A percentile compares a stretch with the other conserved stretches of the same genome.
These are phyloP conservation scores for Pichia sp. DNA, from an alignment of 1,139 yeast genomes.

Conservation along the genomic window DNA sequence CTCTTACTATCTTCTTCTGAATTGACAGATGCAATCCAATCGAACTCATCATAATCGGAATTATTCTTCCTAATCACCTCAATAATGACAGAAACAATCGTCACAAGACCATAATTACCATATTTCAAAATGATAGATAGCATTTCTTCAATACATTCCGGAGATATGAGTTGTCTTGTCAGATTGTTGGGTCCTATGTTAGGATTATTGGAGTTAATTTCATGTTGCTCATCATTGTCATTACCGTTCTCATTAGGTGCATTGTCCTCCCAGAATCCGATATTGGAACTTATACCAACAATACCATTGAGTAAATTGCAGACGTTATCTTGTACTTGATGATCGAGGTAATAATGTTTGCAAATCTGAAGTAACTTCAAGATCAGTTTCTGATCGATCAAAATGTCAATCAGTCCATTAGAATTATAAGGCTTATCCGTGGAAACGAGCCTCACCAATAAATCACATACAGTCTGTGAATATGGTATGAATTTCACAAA, in stretches of 20 bases:
- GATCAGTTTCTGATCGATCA: constrained; percentile 57
- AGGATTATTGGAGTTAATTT: constrained; percentile 45
- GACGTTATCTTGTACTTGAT: constrained; percentile 27
- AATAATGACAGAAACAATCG: constrained; percentile 92
- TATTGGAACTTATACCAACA: constrained; percentile 28
- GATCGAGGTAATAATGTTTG: constrained; percentile 22
- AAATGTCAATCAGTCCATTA: constrained; percentile 63
- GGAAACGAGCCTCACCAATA: constrained; percentile 63
- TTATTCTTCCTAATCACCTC: constrained; percentile 94
- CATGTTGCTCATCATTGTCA: constrained; percentile 23
- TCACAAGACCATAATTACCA: constrained; percentile 77
- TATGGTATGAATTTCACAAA: constrained; percentile 61
- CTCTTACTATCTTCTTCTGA: constrained; percentile 10
- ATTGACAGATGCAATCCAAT: constrained; percentile 25
- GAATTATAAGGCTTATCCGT: constrained; percentile 73
- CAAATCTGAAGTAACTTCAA: constrained; percentile 27
- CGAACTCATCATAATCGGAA: constrained; percentile 73
- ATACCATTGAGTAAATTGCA: constrained; percentile 27
- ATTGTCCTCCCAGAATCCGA: constrained; percentile 30
- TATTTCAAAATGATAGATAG: constrained; percentile 77
- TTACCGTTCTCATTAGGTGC: constrained; percentile 12
- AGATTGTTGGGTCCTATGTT: constrained; percentile 96
- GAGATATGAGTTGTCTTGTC: constrained; percentile 80
- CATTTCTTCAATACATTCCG: constrained; percentile 53
- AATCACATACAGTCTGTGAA: constrained; percentile 77